Conservation (phyloP, 2,329 filamentous ascomycete genomes). For the Fusarium agapanthi region DNA sequence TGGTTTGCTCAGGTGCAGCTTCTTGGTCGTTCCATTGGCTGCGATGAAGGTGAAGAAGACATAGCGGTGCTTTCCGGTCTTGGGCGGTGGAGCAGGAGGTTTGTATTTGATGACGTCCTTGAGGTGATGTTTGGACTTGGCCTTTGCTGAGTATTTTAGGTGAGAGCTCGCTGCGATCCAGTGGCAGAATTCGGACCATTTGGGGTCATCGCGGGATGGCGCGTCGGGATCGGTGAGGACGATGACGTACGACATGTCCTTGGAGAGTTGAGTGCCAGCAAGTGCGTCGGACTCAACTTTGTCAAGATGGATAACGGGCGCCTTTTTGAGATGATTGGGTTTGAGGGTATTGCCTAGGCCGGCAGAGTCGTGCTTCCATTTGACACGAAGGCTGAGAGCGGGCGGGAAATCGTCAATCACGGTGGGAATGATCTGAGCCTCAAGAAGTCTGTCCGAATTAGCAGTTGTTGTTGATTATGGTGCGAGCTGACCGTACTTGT, state of each 20-base stretch:
- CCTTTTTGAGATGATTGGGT: background rate
- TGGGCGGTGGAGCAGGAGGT: slow-evolving; percentile 27
- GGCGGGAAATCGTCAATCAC: slow-evolving; percentile 35
- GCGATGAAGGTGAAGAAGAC: slow-evolving; percentile 33
- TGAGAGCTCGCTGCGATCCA: slow-evolving; percentile 24
- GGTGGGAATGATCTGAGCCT: slow-evolving; percentile 28
- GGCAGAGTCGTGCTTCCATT: slow-evolving; percentile 24
- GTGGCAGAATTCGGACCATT: slow-evolving; percentile 39
- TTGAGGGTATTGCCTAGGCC: slow-evolving; percentile 29
- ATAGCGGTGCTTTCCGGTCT: slow-evolving; percentile 36
- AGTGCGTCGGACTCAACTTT: background rate
- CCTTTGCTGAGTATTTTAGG: background rate
- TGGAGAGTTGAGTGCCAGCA: background rate
- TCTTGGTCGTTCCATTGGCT: slow-evolving; percentile 27
- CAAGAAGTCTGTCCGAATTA: background rate
- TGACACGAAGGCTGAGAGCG: slow-evolving; percentile 5
- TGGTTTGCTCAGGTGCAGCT: slow-evolving; percentile 24
- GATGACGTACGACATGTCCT: slow-evolving; percentile 10
- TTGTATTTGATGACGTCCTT: slow-evolving; percentile 30
- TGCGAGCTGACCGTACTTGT: background rate
- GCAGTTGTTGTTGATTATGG: fast-evolving
- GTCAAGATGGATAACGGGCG: background rate
- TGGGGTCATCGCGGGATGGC: slow-evolving; percentile 29
- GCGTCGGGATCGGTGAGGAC: slow-evolving; percentile 36
- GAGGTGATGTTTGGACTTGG: background rate